These are phyloP conservation scores for Fusarium ambrosium DNA, from an alignment of 2,329 filamentous ascomycete genomes.

Conservation along the genomic window DNA sequence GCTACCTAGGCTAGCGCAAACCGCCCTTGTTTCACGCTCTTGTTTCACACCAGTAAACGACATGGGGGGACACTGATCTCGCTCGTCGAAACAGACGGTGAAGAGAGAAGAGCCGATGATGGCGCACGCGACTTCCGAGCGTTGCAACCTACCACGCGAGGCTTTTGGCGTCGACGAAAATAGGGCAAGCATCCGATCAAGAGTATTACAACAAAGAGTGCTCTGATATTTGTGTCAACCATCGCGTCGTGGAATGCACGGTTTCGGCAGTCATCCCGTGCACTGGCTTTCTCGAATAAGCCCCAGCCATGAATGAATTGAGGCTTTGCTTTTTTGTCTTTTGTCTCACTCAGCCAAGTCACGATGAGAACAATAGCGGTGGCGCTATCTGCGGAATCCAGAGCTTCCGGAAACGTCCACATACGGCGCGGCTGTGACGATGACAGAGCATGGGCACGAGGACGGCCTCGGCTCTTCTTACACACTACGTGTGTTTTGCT, in stretches of 20 bases:
- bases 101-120: conserved; percentile 29
- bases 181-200: background rate
- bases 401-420: conserved; percentile 13
- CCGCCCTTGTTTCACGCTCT: conserved; percentile 35
- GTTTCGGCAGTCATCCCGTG: background rate
- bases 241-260: background rate
- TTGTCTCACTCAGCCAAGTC: background rate
- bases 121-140: conserved; percentile 18
- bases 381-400: conserved; percentile 18
- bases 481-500: background rate
- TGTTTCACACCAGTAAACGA: conserved; percentile 36
- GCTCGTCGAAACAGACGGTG: conserved; percentile 21
- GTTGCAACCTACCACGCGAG: background rate
- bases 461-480: conserved; percentile 8
- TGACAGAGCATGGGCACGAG: conserved; percentile 11
- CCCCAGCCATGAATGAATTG: background rate
- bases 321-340: background rate
- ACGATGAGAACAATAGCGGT: conserved; percentile 16
- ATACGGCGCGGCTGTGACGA: conserved; percentile 3
- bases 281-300: background rate
- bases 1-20: conserved; percentile 25
- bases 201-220: background rate
- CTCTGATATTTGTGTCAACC: background rate
- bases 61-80: conserved; percentile 13
- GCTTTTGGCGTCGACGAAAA: background rate